phyloP scores from a whole-genome alignment of 345 rosid genomes.

The Moricandia arvensis region DNA sequence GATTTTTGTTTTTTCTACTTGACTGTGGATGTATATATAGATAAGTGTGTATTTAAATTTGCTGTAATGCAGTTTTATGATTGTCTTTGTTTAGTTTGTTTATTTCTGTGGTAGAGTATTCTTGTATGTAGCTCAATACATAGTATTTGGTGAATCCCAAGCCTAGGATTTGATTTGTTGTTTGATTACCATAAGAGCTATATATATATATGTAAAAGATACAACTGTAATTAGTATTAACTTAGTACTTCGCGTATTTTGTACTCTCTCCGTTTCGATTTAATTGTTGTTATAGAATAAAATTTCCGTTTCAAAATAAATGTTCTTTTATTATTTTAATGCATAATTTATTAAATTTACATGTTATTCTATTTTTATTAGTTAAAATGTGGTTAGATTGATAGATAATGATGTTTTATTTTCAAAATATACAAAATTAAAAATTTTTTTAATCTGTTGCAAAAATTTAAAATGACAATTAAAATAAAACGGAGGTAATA shows the following conservation, averaged over 20 bases:
- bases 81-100: not conserved
- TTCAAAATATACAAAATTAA: too few relatives aligned
- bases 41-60: conserved; percentile 10
- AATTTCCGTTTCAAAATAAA: too few relatives aligned
- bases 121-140: conserved; percentile 3
- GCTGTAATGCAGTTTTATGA: conserved; percentile 25
- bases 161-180: not conserved
- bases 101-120: not conserved
- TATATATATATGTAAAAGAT: not conserved
- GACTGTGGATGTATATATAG: conserved; percentile 22
- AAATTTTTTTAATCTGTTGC: too few relatives aligned
- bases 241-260: not conserved
- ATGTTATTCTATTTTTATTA: too few relatives aligned
- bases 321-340: too few relatives aligned
- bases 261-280: not conserved
- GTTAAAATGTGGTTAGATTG: too few relatives aligned
- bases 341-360: too few relatives aligned
- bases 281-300: too few relatives aligned
- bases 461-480: too few relatives aligned
- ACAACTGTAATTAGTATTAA: too few relatives aligned
- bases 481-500: too few relatives aligned
- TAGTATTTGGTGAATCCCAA: not conserved
- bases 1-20: conserved; percentile 4
- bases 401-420: too few relatives aligned
- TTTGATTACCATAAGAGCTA: not conserved